A percentile compares a stretch with the other conserved stretches of the same genome.
Evolutionary conservation across 345 rosid species (phyloP).

Genomic region (Eucalyptus sideroxylon): DNA sequence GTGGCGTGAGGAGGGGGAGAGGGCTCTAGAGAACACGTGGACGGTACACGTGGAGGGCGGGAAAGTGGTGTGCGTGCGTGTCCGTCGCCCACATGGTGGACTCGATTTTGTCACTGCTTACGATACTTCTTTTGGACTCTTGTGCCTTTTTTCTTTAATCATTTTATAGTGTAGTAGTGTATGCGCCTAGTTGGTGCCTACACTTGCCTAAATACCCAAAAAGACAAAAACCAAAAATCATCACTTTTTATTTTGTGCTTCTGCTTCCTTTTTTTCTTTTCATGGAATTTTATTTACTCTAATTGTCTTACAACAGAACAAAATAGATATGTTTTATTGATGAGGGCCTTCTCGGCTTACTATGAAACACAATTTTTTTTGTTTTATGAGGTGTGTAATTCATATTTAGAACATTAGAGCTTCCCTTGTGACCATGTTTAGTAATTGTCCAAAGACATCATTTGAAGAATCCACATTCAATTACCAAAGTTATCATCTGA

Average conservation of each 20-base stretch:
- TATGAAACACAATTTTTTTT: background rate
- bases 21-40: background rate
- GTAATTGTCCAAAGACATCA: background rate
- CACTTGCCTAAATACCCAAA: background rate
- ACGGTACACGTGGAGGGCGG: conserved; percentile 42
- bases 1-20: conserved; percentile 37
- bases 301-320: background rate
- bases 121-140: conserved; percentile 58
- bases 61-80: conserved; percentile 30
- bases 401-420: background rate
- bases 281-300: background rate
- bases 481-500: background rate
- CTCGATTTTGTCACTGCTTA: conserved; percentile 82
- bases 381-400: background rate
- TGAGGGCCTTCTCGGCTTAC: fast-evolving
- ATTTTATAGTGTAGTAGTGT: background rate
- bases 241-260: background rate
- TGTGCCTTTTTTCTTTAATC: background rate
- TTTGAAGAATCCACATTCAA: background rate
- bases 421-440: background rate
- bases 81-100: conserved; percentile 6
- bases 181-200: background rate
- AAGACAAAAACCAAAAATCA: background rate
- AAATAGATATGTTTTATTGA: background rate
- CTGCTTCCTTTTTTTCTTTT: background rate